Percentiles rank a stretch among this genome's conserved stretches.
These are phyloP conservation scores for Plasmopara viticola DNA, from an alignment of 352 stramenopile species.

Conservation along the genomic window DNA sequence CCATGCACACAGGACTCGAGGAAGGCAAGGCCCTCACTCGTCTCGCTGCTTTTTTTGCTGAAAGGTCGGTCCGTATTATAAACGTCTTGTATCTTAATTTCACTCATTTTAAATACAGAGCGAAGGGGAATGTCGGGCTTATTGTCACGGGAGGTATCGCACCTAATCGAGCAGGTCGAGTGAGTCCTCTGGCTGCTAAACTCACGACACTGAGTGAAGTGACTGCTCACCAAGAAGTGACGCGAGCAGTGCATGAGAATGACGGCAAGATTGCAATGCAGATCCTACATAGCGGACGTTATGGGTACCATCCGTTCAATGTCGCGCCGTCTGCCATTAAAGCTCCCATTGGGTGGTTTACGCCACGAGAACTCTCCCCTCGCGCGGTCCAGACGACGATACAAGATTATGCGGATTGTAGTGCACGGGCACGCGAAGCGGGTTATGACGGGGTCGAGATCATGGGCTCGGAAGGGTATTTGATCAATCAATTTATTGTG, in stretches of 20 bases:
- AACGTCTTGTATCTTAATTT: background rate
- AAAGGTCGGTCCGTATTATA: slow-evolving; percentile 41
- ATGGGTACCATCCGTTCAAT: slow-evolving; percentile 94
- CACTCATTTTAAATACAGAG: slow-evolving; percentile 27
- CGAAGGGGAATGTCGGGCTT: slow-evolving; percentile 89
- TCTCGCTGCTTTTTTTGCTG: slow-evolving; percentile 93
- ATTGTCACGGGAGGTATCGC: slow-evolving; percentile 93
- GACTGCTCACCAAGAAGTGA: slow-evolving; percentile 89
- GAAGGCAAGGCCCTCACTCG: slow-evolving; percentile 66
- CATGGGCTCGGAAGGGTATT: slow-evolving; percentile 97
- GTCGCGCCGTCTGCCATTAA: slow-evolving; percentile 91
- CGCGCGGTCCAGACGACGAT: slow-evolving; percentile 88
- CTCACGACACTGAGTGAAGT: slow-evolving; percentile 88
- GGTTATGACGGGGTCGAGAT: slow-evolving; percentile 98
- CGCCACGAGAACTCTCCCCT: slow-evolving; percentile 75
- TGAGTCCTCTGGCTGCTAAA: slow-evolving; percentile 92
- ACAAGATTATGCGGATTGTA: slow-evolving; percentile 89
- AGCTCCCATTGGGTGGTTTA: slow-evolving; percentile 92
- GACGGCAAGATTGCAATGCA: slow-evolving; percentile 87
- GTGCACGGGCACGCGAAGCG: slow-evolving; percentile 75
- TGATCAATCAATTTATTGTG: slow-evolving; percentile 98
- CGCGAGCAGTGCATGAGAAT: slow-evolving; percentile 87
- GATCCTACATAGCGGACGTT: slow-evolving; percentile 92
- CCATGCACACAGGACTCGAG: slow-evolving; percentile 90
- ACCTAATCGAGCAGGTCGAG: slow-evolving; percentile 90